Conservation (phyloP, 2,329 filamentous ascomycete genomes). For the Fusarium scirpi region DNA sequence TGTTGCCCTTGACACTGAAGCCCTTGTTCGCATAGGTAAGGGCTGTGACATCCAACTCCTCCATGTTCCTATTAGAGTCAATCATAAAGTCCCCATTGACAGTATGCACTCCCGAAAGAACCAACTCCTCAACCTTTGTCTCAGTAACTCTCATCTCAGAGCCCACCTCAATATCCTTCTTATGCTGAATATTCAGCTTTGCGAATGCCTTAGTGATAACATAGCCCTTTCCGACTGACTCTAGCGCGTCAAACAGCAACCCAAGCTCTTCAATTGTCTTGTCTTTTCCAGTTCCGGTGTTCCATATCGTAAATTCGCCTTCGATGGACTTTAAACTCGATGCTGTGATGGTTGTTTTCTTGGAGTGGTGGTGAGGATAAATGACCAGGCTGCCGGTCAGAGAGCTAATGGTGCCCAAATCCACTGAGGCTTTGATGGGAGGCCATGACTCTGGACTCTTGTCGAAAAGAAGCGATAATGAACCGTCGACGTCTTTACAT, state of each 20-base stretch:
- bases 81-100: conserved; percentile 45
- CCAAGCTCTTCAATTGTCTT: conserved; percentile 34
- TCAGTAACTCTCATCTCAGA: conserved; percentile 44
- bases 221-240: conserved; percentile 41
- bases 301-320: conserved; percentile 43
- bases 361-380: conserved; percentile 42
- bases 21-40: conserved; percentile 43
- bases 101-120: conserved; percentile 40
- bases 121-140: conserved; percentile 35
- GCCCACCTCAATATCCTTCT: conserved; percentile 31
- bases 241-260: conserved; percentile 37
- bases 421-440: conserved; percentile 40
- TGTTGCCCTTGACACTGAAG: conserved; percentile 41
- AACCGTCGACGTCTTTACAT: conserved; percentile 45
- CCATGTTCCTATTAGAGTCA: conserved; percentile 40
- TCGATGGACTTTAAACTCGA: conserved; percentile 39
- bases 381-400: conserved; percentile 44
- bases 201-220: conserved; percentile 42
- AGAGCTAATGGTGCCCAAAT: conserved; percentile 41
- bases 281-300: conserved; percentile 33
- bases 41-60: conserved; percentile 27
- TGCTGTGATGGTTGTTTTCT: conserved; percentile 43
- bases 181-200: conserved; percentile 39
- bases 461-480: conserved; percentile 46
- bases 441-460: conserved; percentile 43